Evolutionary conservation across 352 stramenopile species (phyloP).

Genomic region (Phytophthora pseudosyringae): DNA sequence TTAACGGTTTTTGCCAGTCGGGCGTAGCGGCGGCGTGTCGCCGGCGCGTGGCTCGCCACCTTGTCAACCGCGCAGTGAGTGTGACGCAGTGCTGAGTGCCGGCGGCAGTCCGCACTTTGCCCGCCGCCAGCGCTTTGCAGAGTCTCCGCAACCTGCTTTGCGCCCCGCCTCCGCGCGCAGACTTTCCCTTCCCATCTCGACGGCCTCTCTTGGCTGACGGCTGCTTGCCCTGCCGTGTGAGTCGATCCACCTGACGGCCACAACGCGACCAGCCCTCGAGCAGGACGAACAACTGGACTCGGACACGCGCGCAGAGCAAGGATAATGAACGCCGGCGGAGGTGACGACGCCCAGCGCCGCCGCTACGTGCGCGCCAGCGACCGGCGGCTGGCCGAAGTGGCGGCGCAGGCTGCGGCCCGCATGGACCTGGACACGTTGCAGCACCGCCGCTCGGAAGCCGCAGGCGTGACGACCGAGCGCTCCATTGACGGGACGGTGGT

Average conservation of each 20-base stretch:
- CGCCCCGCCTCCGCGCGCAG: constrained; percentile 12
- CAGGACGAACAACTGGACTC: constrained; percentile 15
- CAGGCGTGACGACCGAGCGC: constrained; percentile 36
- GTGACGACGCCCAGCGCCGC: constrained; percentile 15
- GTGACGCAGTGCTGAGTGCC: not conserved
- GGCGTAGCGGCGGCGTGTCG: too few species aligned
- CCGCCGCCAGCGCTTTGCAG: too few species aligned
- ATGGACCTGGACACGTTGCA: constrained; percentile 41
- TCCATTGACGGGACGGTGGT: constrained; percentile 37
- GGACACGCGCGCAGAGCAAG: constrained; percentile 7
- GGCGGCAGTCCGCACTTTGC: not conserved
- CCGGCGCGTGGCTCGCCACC: too few species aligned
- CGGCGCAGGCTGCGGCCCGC: constrained; percentile 22
- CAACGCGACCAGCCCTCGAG: constrained; percentile 7
- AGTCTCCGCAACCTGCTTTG: constrained; percentile 14
- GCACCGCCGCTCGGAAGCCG: constrained; percentile 22
- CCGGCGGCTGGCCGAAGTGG: constrained; percentile 47
- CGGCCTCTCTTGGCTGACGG: constrained; percentile 24
- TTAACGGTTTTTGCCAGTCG: constrained; percentile 19
- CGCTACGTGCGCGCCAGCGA: constrained; percentile 58
- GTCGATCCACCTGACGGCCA: constrained; percentile 20
- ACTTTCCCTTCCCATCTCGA: constrained; percentile 36
- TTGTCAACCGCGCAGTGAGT: not conserved
- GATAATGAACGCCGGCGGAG: constrained; percentile 15
- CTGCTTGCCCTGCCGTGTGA: constrained; percentile 16